Base-by-base conservation (phyloP, 148 eudicot species). In the Diospyros kaki region DNA sequence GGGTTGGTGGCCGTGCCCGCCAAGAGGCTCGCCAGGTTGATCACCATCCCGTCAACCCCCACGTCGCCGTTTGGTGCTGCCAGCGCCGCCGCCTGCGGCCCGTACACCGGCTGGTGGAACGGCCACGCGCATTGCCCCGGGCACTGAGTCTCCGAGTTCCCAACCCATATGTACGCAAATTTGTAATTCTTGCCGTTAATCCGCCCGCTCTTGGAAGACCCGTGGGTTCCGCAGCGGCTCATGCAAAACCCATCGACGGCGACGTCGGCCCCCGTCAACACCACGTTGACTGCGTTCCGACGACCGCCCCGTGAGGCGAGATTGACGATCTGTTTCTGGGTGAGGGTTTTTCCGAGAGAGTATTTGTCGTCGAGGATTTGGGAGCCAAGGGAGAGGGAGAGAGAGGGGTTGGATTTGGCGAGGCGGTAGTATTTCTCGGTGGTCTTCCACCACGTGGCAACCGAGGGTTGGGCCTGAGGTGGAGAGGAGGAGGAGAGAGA, bases 371-470 rank as follows among this genome's bases (percentile, higher is more conserved):
- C 76, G 48, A 73, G 59, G 0, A 73, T 7, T 62, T 73, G 76
- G 0, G 50, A 38, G 1, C 76, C 76, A 1, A 73, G 68, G 8
- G 68, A 13, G 12, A 73, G 43, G 11, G 68, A 69, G 39, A 69
- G 59, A 28, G 28, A 28, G 28, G 28, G 28, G 28, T 28, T 28
- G 28, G 78, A 1, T 1, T 65, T 75, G 9, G 82, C 80, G 2
- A 77, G 38, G 61, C 74, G 75, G 78, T 78, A 82, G 79, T 83
- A 86, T 44, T 73, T 78, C 0, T 66, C 80, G 62, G 79, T 70
- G 73, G 84, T 72, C 15, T 64, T 44, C 88, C 88, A 85, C 88
- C 88, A 82, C 18, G 82, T 40, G 76, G 85, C 66, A 8, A 76
- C 81, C 1, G 83, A 76, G 13, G 86, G 86, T 73, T 83, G 81